A percentile compares a stretch with the other conserved stretches of the same genome.
These are phyloP conservation scores for Chaetomium sp. DNA, from an alignment of 2,329 filamentous ascomycete genomes.

Conservation along the genomic window DNA sequence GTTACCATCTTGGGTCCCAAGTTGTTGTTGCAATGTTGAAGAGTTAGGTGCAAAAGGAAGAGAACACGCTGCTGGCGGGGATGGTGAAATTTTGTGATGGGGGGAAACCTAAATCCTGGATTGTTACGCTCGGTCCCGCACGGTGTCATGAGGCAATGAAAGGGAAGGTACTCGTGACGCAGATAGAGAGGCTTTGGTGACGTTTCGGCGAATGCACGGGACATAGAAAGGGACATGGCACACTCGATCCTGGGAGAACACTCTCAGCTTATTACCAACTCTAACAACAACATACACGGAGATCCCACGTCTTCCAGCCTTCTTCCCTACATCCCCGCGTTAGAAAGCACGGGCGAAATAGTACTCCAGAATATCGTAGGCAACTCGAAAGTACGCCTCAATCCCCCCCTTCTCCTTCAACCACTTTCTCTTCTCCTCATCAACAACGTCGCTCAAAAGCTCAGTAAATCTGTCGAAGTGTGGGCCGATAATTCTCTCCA, in stretches of 20 bases:
- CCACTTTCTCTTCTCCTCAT: conserved; percentile 34
- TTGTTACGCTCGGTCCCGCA: no score
- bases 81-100: no score
- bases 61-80: no score
- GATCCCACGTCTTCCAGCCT: not conserved
- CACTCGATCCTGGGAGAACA: not conserved
- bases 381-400: conserved; percentile 39
- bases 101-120: no score
- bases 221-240: not conserved
- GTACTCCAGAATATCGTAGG: conserved; percentile 50
- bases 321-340: not conserved
- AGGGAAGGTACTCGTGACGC: no score
- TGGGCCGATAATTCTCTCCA: conserved; percentile 39
- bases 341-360: conserved; percentile 46
- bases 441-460: conserved; percentile 45
- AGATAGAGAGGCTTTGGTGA: no score
- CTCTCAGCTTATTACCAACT: no score
- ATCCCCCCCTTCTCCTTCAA: conserved; percentile 26
- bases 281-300: not conserved
- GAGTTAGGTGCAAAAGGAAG: no score
- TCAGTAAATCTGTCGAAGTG: conserved; percentile 38
- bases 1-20: no score
- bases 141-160: no score
- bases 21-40: no score
- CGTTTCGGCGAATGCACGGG: no score